Evolutionary conservation across 2,329 filamentous ascomycete genomes (phyloP), one percentile per base, ranked within the genome.

Genomic region (Xylaria sp.): DNA sequence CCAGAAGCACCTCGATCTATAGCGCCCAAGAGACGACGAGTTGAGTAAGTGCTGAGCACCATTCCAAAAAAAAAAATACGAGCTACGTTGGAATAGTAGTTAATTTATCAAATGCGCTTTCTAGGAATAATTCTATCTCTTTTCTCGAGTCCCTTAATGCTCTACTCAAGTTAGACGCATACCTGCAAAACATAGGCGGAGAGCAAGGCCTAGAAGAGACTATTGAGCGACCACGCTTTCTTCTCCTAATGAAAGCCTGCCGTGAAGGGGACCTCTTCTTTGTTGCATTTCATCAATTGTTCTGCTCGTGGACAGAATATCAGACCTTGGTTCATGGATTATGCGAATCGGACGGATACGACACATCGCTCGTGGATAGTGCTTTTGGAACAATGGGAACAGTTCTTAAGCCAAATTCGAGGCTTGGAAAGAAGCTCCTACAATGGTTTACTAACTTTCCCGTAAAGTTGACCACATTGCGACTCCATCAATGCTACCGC

Each of bases 281-380:
- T 75, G 72, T 93, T 58, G 82, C 85, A 5, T 76, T 92, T 12
- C 90, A 92, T 75, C 90, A 92, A 74, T 67, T 91, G 1, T 90
- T 88, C 76, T 92, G 89, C 74, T 74, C 85, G 21, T 88, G 86
- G 84, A 84, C 83, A 3, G 65, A 79, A 2, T 76, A 81, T 19
- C 79, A 77, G 0, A 61, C 71, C 1, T 68, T 75, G 2, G 74
- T 86, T 4, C 78, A 83, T 17, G 73, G 59, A 12, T 68, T 82
- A 2, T 74, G 84, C 12, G 77, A 79, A 1, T 75, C 81, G 54
- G 72, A 34, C 12, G 21, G 55, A 5, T 71, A 72, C 39, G 70
- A 73, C 53, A 56, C 67, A 42, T 62, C 68, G 2, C 57, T 67
- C 4, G 70, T 81, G n/a, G 78, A 82, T 53, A 61, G 59, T 2